phyloP scores from a whole-genome alignment of 164 flowering plant genomes.

The Sextonia rubra region DNA sequence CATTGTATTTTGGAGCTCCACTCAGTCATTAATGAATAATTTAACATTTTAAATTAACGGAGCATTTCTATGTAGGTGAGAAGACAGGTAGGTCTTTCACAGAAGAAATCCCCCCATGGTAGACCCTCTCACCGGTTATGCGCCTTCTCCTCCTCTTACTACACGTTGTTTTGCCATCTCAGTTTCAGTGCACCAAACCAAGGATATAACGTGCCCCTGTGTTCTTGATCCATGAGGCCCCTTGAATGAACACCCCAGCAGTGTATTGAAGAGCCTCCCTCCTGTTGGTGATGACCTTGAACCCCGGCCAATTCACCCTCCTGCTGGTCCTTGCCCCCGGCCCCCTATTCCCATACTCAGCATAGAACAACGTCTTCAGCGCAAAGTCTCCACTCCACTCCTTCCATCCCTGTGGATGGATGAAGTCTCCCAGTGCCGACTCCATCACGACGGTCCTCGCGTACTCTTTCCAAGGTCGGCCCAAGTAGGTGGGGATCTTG shows the following conservation, averaged over 20 bases:
- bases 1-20: too few species aligned
- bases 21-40: too few species aligned
- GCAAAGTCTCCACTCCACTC: conserved; percentile 38
- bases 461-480: conserved; percentile 57
- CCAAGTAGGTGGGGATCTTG: conserved; percentile 33
- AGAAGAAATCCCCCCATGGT: too few species aligned
- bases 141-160: too few species aligned
- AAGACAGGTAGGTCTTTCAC: too few species aligned
- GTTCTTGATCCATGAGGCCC: conserved; percentile 17
- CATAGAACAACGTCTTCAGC: conserved; percentile 33
- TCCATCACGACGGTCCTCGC: conserved; percentile 49
- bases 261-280: conserved; percentile 29
- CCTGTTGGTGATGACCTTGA: conserved; percentile 22
- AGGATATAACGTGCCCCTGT: background rate
- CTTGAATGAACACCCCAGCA: conserved; percentile 25
- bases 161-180: background rate
- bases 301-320: conserved; percentile 34
- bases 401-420: conserved; percentile 46
- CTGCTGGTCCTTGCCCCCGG: conserved; percentile 24
- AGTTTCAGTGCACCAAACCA: background rate
- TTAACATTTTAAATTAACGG: too few species aligned
- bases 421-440: conserved; percentile 37
- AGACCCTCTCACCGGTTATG: too few species aligned
- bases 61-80: too few species aligned
- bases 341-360: conserved; percentile 43